Evolutionary conservation across 495 filamentous ascomycete species (phyloP).

Genomic region (Tuber magnatum): DNA sequence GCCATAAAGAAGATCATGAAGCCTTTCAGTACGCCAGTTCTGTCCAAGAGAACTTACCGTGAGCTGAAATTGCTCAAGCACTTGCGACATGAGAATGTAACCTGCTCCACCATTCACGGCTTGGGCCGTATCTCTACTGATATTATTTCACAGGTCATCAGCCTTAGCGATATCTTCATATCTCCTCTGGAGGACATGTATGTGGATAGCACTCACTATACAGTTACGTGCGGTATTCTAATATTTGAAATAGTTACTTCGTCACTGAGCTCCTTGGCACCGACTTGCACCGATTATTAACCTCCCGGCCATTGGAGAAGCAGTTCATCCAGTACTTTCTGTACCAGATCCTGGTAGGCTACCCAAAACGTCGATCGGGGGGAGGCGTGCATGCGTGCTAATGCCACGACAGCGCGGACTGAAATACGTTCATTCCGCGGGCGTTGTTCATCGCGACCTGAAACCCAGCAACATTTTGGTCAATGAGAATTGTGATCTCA

Average conservation of each 20-base stretch:
- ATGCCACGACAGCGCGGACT: conserved; percentile 64
- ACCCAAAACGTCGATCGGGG: not conserved
- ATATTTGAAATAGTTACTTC: conserved; percentile 64
- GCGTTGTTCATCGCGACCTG: conserved; percentile 93
- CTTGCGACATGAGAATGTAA: conserved; percentile 89
- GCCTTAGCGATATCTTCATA: conserved; percentile 98
- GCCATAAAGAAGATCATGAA: conserved; percentile 99
- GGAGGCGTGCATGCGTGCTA: not conserved
- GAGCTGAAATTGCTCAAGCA: conserved; percentile 97
- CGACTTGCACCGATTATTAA: conserved; percentile 90
- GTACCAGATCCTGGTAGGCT: conserved; percentile 88
- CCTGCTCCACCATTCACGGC: conserved; percentile 24
- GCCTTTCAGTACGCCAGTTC: conserved; percentile 94
- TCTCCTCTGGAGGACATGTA: conserved; percentile 98
- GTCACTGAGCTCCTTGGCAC: conserved; percentile 96
- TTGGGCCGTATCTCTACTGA: conserved; percentile 20
- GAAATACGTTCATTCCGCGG: conserved; percentile 98
- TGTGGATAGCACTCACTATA: conserved; percentile 36
- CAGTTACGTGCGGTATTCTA: conserved; percentile 24
- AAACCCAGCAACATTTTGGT: conserved; percentile 98
- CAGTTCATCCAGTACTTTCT: conserved; percentile 99
- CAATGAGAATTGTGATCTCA: conserved; percentile 98
- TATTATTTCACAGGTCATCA: conserved; percentile 67
- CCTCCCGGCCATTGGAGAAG: conserved; percentile 91
- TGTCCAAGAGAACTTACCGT: conserved; percentile 94